Evolutionary conservation across 169 alveolate genomes (phyloP).

Genomic region (Plasmodium knowlesi): DNA sequence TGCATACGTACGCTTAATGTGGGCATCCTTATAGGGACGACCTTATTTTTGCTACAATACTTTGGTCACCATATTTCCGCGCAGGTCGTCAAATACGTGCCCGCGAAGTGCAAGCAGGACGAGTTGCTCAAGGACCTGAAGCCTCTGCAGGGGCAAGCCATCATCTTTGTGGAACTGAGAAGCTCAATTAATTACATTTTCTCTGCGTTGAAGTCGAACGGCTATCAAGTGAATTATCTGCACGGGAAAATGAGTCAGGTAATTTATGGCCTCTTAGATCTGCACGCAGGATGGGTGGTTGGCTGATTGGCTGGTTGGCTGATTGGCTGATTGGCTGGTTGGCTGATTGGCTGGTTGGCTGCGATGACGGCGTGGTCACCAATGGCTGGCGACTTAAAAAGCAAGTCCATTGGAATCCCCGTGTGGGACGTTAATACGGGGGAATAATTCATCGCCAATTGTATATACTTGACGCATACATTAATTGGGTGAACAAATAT

Average conservation of each 20-base stretch:
- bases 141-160: constrained; percentile 52
- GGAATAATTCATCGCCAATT: background rate
- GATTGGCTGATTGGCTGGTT: too few relatives aligned
- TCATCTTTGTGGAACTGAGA: constrained; percentile 49
- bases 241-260: constrained; percentile 64
- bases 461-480: background rate
- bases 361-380: background rate
- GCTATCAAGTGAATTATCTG: constrained; percentile 33
- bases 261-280: background rate
- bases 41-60: background rate
- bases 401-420: background rate
- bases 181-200: constrained; percentile 34
- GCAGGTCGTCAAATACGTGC: constrained; percentile 45
- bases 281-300: background rate
- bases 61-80: background rate
- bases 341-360: too few relatives aligned
- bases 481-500: background rate
- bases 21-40: background rate
- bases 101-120: constrained; percentile 23
- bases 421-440: background rate
- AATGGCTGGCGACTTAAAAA: background rate
- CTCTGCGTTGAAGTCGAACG: constrained; percentile 26
- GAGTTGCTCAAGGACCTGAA: constrained; percentile 23
- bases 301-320: too few relatives aligned
- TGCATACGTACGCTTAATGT: background rate